Percentiles rank a stretch among this genome's conserved stretches.
Conservation (phyloP, 306 rosid genomes). For the Herpetospermum pedunculosum region DNA sequence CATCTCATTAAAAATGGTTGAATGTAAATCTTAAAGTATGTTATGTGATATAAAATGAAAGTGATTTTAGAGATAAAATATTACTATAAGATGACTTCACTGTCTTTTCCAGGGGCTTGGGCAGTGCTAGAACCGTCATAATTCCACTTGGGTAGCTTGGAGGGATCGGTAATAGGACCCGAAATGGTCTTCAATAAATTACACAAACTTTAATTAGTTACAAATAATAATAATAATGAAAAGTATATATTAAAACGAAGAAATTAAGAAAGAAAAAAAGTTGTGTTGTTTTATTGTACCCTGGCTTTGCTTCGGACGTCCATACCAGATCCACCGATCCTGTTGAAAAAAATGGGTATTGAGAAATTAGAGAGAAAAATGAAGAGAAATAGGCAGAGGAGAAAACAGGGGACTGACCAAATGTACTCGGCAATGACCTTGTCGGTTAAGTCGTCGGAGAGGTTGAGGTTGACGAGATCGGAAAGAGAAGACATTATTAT, state of each 20-base stretch:
- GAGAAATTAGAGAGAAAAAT: not conserved
- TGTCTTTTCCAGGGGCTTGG: constrained; percentile 58
- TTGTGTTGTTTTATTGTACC: constrained; percentile 15
- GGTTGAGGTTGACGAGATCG: constrained; percentile 32
- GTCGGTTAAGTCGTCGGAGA: constrained; percentile 24
- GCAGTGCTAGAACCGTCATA: constrained; percentile 63
- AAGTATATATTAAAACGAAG: not conserved
- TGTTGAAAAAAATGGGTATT: not conserved
- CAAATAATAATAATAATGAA: too few species aligned
- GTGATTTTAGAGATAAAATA: not conserved
- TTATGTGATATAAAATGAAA: too few species aligned
- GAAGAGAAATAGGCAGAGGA: not conserved
- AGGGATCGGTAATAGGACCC: constrained; percentile 38
- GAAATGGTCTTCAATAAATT: constrained; percentile 32
- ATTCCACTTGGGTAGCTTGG: constrained; percentile 57
- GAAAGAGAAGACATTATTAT: constrained; percentile 34
- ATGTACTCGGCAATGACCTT: constrained; percentile 40
- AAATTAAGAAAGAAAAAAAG: not conserved
- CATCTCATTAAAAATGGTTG: too few species aligned
- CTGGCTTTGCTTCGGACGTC: constrained; percentile 72
- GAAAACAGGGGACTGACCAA: constrained; percentile 15
- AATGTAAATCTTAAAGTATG: too few species aligned
- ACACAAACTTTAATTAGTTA: not conserved
- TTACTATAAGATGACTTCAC: constrained; percentile 56
- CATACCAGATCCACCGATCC: constrained; percentile 66